Base-by-base conservation (phyloP, 1,284 basidiomycete species). In the Phellinidium pouzarii region DNA sequence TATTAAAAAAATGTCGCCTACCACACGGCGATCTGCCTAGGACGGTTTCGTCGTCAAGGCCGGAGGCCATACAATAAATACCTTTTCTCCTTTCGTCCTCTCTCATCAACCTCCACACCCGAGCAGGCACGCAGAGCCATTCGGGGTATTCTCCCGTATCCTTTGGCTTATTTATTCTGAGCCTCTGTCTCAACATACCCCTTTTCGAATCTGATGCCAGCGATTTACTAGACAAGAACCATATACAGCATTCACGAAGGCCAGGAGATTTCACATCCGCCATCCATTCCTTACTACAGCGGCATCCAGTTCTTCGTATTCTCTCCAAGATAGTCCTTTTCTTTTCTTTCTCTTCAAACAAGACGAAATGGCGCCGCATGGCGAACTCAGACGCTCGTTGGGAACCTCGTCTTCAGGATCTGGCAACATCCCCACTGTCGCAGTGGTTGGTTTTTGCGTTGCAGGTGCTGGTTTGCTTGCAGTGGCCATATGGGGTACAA, bases 401-500 rank as follows among this genome's bases (percentile, higher is more conserved):
- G 26, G 22, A 3, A 19, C 14, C 8, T 27, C 48, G 14, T 17
- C 19, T 9, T 43, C 48, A 4, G 50, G 6, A 17, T 20, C 44
- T 9, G 20, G 46, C 22, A 51, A 47, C 25, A 19, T 55, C 12
- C 53, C 53, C 14, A 27, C 45, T 7, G 42, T 70, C 25, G 69
- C 72, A 58, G 71, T 82, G 48, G 72, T 65, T 48, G 79, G 76
- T 14, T 71, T 79, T 59, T 66, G 67, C 11, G 58, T 79, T 7
- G 71, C 71, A n/a, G 72, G 67, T n/a, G 62, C 69, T 38, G 58
- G 73, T 48, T 53, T 72, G 5, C 56, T 69, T 44, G 65, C 60
- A 50, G 57, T 77, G 29, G 59, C 57, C 41, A 19, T 71, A 19
- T 81, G 75, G 74, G 58, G 78, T 4, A 58, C 55, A 36, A 56